Percentiles rank a stretch among this genome's conserved stretches.
phyloP scores from a whole-genome alignment of 768 basidiomycete genomes.

The Dentipellis fragilis region DNA sequence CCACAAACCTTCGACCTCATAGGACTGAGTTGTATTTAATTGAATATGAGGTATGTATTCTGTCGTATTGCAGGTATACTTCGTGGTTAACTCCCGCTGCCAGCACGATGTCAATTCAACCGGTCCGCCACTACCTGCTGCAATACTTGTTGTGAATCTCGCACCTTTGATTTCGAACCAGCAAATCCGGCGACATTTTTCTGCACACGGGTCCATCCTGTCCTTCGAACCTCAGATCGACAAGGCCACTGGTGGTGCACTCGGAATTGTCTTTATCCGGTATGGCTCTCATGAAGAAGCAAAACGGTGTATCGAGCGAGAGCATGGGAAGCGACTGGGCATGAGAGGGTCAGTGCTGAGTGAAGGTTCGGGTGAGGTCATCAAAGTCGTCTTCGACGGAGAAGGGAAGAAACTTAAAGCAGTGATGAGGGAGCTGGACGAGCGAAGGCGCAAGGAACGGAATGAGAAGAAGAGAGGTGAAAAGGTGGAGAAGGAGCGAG shows the following conservation, averaged over 20 bases:
- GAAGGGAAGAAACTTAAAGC: slow-evolving; percentile 56
- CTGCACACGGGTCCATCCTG: slow-evolving; percentile 46
- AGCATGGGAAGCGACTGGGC: slow-evolving; percentile 55
- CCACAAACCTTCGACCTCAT: slow-evolving; percentile 18
- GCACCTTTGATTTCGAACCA: slow-evolving; percentile 61
- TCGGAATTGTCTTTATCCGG: slow-evolving; percentile 74
- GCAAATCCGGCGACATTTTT: slow-evolving; percentile 58
- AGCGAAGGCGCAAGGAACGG: slow-evolving; percentile 34
- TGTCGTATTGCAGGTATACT: not conserved
- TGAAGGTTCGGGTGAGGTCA: slow-evolving; percentile 37
- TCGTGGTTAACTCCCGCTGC: slow-evolving; percentile 2
- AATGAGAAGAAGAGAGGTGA: slow-evolving; percentile 37
- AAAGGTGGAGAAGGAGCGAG: slow-evolving; percentile 27
- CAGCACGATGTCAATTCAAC: slow-evolving; percentile 72
- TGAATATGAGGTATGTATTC: slow-evolving; percentile 45
- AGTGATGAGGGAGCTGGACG: slow-evolving; percentile 56
- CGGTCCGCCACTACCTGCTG: slow-evolving; percentile 62
- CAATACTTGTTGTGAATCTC: slow-evolving; percentile 64
- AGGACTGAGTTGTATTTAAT: slow-evolving; percentile 33
- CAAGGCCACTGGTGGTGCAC: slow-evolving; percentile 64
- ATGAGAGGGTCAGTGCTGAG: slow-evolving; percentile 27
- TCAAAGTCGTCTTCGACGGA: slow-evolving; percentile 73
- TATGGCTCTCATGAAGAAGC: slow-evolving; percentile 62
- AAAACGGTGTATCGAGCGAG: slow-evolving; percentile 48
- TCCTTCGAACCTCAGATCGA: slow-evolving; percentile 76